Evolutionary conservation across 2,329 filamentous ascomycete species (phyloP).

Genomic region (Aspergillus sp.): DNA sequence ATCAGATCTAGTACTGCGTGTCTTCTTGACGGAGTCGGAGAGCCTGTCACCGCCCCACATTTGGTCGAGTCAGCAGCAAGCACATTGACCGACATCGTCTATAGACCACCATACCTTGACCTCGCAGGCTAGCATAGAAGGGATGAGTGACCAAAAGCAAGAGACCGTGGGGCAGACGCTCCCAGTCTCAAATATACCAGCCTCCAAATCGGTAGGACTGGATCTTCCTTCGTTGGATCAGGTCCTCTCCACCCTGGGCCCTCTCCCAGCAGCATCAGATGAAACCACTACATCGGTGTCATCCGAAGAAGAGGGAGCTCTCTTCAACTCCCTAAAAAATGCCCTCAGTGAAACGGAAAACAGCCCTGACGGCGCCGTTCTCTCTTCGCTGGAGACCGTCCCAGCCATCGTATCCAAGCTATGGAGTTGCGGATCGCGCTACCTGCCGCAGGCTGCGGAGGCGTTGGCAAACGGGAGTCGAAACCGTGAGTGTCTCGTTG

Average conservation of each 20-base stretch:
- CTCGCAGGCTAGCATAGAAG: no score
- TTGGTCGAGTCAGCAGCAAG: no score
- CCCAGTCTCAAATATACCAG: not conserved
- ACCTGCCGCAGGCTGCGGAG: slow-evolving; percentile 35
- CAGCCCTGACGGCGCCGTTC: slow-evolving; percentile 18
- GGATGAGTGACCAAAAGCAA: not conserved
- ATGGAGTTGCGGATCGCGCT: slow-evolving; percentile 35
- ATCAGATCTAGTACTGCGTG: no score
- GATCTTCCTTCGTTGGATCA: slow-evolving; percentile 24
- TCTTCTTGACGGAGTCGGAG: no score
- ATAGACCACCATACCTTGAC: not conserved
- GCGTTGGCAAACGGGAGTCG: slow-evolving; percentile 42
- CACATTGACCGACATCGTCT: not conserved
- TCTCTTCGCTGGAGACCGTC: slow-evolving; percentile 24
- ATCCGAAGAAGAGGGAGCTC: slow-evolving; percentile 28
- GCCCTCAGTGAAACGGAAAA: slow-evolving; percentile 25
- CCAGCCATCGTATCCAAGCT: slow-evolving; percentile 31
- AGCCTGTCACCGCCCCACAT: no score
- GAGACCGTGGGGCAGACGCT: not conserved
- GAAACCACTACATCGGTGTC: slow-evolving; percentile 13
- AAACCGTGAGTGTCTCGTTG: slow-evolving; percentile 33
- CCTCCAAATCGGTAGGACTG: slow-evolving; percentile 5
- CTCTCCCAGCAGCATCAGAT: slow-evolving; percentile 16
- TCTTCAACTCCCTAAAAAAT: slow-evolving; percentile 33
- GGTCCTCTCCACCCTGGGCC: slow-evolving; percentile 23